Evolutionary conservation across 2,329 filamentous ascomycete genomes (phyloP).

Genomic region (Cladosporium colombiae): DNA sequence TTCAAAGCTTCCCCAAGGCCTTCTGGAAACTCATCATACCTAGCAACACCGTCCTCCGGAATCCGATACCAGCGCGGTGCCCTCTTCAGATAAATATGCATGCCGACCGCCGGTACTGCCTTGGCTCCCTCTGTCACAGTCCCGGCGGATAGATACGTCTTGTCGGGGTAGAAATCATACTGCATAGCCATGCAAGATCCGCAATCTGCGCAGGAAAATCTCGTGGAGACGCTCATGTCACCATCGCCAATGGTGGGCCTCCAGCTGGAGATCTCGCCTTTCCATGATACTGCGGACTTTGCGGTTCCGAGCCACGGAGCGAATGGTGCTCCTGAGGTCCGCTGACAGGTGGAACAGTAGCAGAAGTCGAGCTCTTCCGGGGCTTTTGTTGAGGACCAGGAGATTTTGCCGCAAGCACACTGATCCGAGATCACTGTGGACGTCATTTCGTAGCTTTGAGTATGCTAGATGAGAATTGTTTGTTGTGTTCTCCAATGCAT

Average conservation of each 20-base stretch:
- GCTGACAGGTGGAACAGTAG: conserved; percentile 30
- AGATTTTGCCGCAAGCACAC: conserved; percentile 25
- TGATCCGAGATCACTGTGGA: conserved; percentile 1
- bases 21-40: conserved; percentile 25
- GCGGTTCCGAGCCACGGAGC: conserved; percentile 26
- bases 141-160: conserved; percentile 25
- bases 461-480: not conserved
- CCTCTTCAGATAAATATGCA: conserved; percentile 24
- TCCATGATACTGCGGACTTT: conserved; percentile 21
- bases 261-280: conserved; percentile 12
- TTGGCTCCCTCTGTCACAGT: conserved; percentile 18
- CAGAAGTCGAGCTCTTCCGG: conserved; percentile 26
- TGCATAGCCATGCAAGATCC: conserved; percentile 26
- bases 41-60: conserved; percentile 23
- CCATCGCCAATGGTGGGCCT: conserved; percentile 16
- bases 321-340: conserved; percentile 27
- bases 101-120: conserved; percentile 15
- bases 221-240: conserved; percentile 20
- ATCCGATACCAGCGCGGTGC: conserved; percentile 25
- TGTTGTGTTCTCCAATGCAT: not conserved
- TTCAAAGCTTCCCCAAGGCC: conserved; percentile 11
- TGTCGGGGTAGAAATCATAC: conserved; percentile 26
- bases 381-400: conserved; percentile 21
- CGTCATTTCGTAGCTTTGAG: not conserved
- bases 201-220: conserved; percentile 23